phyloP scores from a whole-genome alignment of 768 basidiomycete genomes.

The Ramaria sp. region DNA sequence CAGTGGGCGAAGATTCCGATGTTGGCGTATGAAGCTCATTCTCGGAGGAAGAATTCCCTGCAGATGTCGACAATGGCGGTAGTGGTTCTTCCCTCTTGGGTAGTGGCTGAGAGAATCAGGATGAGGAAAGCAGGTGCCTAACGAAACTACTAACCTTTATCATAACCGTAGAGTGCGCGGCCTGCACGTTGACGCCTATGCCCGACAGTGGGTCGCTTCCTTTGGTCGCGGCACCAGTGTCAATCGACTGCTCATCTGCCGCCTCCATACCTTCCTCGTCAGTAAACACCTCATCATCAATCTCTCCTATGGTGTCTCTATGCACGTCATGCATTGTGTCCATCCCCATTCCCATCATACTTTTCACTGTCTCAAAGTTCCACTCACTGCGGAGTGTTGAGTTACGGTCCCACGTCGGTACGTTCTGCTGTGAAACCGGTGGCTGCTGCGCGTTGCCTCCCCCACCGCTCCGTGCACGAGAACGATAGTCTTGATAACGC shows the following conservation, averaged over 20 bases:
- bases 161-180: constrained; percentile 62
- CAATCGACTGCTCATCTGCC: constrained; percentile 35
- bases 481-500: constrained; percentile 69
- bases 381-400: constrained; percentile 84
- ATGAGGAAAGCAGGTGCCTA: not conserved
- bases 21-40: constrained; percentile 25
- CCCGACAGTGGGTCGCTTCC: constrained; percentile 42
- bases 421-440: constrained; percentile 9
- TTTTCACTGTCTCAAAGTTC: constrained; percentile 83
- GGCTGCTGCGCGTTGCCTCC: constrained; percentile 23
- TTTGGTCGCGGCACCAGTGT: constrained; percentile 50
- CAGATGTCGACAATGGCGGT: constrained; percentile 29
- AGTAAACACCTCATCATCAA: constrained; percentile 26
- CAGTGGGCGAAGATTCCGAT: constrained; percentile 16
- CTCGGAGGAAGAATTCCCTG: constrained; percentile 33
- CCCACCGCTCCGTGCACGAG: constrained; percentile 40
- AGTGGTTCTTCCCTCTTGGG: constrained; percentile 34
- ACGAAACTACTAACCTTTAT: constrained; percentile 27
- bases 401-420: constrained; percentile 53
- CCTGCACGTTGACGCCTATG: constrained; percentile 42
- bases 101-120: constrained; percentile 27
- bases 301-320: constrained; percentile 48
- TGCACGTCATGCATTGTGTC: constrained; percentile 68
- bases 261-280: constrained; percentile 37
- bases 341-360: constrained; percentile 53